phyloP scores from a whole-genome alignment of 352 stramenopile genomes.

The Thraustochytrium sp. region DNA sequence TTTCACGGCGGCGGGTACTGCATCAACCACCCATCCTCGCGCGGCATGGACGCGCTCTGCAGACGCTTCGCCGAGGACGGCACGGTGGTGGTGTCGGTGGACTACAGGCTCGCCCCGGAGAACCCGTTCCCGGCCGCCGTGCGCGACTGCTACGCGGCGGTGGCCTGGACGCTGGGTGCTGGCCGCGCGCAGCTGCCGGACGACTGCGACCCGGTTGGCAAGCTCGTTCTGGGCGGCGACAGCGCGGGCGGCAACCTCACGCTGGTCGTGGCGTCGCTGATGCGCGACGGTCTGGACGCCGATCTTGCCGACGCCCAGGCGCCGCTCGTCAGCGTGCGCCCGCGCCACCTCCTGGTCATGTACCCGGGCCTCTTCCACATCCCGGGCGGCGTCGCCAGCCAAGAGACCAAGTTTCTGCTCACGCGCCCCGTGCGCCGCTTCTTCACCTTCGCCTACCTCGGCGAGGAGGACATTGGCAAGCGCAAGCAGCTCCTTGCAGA shows the following conservation, averaged over 20 bases:
- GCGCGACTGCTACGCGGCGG: neutral
- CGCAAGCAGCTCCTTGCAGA: neutral
- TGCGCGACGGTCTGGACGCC: constrained; percentile 6
- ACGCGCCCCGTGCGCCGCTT: neutral
- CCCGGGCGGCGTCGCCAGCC: neutral
- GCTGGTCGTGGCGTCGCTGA: neutral
- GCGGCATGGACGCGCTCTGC: neutral
- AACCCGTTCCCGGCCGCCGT: neutral
- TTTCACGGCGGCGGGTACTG: constrained; percentile 36
- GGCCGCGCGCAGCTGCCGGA: neutral
- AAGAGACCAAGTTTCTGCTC: neutral
- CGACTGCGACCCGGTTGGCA: neutral
- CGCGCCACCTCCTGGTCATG: neutral
- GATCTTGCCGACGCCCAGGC: neutral
- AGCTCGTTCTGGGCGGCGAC: constrained; percentile 20
- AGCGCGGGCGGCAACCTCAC: constrained; percentile 7
- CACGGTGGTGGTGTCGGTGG: neutral
- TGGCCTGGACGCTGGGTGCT: neutral
- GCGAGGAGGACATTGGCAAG: neutral
- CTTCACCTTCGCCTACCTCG: neutral
- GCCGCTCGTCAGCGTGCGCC: neutral
- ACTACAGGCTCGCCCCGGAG: constrained; percentile 29
- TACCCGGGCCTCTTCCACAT: neutral
- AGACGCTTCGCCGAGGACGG: neutral
- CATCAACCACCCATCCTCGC: neutral